These are phyloP conservation scores for Biancaea sappan DNA, from an alignment of 306 rosid species.

Conservation along the genomic window DNA sequence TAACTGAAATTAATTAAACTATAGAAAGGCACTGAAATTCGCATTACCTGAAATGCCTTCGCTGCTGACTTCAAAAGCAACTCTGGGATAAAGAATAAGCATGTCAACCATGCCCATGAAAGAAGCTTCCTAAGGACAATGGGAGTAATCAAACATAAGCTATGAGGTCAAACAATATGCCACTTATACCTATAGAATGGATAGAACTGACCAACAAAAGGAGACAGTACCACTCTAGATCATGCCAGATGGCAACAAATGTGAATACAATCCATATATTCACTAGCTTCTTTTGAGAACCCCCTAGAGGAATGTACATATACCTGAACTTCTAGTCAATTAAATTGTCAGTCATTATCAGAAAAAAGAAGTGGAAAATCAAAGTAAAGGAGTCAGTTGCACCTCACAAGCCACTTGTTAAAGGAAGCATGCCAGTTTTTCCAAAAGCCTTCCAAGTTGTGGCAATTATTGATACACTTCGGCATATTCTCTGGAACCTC, in stretches of 20 bases:
- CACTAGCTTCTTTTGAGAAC: conserved; percentile 72
- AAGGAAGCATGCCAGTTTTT: conserved; percentile 98
- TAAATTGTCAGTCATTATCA: conserved; percentile 17
- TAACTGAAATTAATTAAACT: background rate
- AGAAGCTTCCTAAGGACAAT: conserved; percentile 83
- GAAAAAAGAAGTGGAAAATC: conserved; percentile 20
- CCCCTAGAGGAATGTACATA: conserved; percentile 92
- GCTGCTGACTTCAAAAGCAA: conserved; percentile 74
- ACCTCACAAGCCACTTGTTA: conserved; percentile 99
- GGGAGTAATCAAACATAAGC: conserved; percentile 36
- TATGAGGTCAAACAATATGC: conserved; percentile 25
- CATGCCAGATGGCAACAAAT: conserved; percentile 95
- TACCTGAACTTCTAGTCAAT: conserved; percentile 62
- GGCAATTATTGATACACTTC: conserved; percentile 88
- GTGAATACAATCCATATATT: conserved; percentile 91
- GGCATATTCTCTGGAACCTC: conserved; percentile 97
- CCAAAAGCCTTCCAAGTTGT: conserved; percentile 89
- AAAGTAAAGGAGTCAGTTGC: conserved; percentile 32
- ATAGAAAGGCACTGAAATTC: background rate
- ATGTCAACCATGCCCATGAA: conserved; percentile 97
- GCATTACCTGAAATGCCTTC: conserved; percentile 69
- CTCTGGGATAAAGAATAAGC: conserved; percentile 89
- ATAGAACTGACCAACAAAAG: conserved; percentile 31
- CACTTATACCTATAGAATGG: conserved; percentile 30
- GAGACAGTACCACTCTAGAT: conserved; percentile 82